Evolutionary conservation across 2,329 filamentous ascomycete species (phyloP).

Genomic region (Colletotrichum orbiculare): DNA sequence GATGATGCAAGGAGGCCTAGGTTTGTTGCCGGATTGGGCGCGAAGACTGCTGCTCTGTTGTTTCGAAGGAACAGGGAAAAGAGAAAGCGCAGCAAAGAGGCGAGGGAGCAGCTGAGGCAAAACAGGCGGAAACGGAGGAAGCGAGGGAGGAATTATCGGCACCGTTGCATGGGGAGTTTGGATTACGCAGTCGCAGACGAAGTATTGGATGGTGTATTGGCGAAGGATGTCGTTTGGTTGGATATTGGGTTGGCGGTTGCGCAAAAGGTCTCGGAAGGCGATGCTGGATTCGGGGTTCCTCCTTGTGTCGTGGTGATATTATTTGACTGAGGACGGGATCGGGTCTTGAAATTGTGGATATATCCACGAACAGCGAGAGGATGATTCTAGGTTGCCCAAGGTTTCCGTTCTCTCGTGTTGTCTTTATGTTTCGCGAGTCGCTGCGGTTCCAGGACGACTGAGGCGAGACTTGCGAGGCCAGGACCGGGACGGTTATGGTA

Average conservation of each 20-base stretch:
- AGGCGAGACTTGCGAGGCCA: constrained; percentile 8
- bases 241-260: constrained; percentile 34
- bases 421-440: constrained; percentile 15
- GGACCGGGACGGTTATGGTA: not conserved
- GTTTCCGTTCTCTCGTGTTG: not conserved
- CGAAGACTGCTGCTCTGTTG: constrained; percentile 46
- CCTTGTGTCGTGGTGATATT: constrained; percentile 28
- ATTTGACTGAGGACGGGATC: constrained; percentile 29
- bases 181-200: constrained; percentile 27
- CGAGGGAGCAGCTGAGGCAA: constrained; percentile 37
- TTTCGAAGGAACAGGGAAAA: constrained; percentile 42
- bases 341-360: constrained; percentile 32
- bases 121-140: constrained; percentile 39
- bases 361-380: not conserved
- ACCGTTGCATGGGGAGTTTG: constrained; percentile 35
- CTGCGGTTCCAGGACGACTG: constrained; percentile 8
- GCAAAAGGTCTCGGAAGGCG: constrained; percentile 36
- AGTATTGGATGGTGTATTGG: constrained; percentile 15
- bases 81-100: constrained; percentile 37
- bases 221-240: constrained; percentile 1
- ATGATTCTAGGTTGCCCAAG: constrained; percentile 3
- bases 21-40: constrained; percentile 47
- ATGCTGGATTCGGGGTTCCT: constrained; percentile 17
- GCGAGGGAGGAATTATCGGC: constrained; percentile 43
- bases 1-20: constrained; percentile 40